Evolutionary conservation across 805 yeast species (phyloP).

Genomic region (Kodamaea neixiangensis): DNA sequence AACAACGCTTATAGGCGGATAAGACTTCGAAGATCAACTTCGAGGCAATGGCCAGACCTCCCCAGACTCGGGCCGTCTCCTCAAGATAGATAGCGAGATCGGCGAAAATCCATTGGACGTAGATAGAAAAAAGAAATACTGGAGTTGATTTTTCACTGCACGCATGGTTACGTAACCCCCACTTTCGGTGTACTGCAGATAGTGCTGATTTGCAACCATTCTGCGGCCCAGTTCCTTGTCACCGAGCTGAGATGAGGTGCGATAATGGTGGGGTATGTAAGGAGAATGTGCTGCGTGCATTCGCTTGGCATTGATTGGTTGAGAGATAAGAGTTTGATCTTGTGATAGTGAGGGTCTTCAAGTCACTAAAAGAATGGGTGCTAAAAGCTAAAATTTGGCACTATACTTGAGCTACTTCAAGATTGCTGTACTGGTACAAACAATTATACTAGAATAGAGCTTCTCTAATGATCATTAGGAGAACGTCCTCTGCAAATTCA

Average conservation of each 20-base stretch:
- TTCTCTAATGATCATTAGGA: no score
- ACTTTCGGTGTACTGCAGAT: not conserved
- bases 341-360: no score
- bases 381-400: no score
- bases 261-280: not conserved
- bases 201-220: not conserved
- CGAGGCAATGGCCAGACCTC: no score
- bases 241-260: not conserved
- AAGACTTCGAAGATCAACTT: no score
- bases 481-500: no score
- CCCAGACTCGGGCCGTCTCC: not conserved
- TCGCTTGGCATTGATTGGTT: no score
- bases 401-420: no score
- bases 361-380: no score
- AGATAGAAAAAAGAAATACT: not conserved
- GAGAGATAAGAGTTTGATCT: no score
- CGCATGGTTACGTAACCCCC: not conserved
- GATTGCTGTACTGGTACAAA: no score
- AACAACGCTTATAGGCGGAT: not conserved
- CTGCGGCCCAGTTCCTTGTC: not conserved
- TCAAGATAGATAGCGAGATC: not conserved
- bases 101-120: not conserved
- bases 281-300: not conserved
- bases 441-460: no score
- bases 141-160: not conserved